phyloP scores from a whole-genome alignment of 371 early-diverging fungal species.

The Massospora cicadina region DNA sequence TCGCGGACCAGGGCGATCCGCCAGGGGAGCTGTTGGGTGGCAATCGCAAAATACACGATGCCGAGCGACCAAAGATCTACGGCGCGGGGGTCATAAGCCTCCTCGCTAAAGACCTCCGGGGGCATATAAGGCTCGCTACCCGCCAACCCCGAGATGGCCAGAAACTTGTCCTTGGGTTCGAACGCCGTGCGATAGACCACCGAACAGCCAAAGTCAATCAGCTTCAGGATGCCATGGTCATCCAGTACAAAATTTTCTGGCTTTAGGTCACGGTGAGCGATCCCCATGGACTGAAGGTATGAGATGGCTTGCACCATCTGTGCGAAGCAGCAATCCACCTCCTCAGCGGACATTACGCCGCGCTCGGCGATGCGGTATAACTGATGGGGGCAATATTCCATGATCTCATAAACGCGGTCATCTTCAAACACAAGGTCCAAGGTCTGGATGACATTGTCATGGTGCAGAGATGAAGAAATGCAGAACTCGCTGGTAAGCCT shows the following conservation, averaged over 20 bases:
- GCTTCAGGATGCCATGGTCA: conserved; percentile 59
- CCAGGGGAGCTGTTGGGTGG: background rate
- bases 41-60: conserved; percentile 30
- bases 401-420: conserved; percentile 37
- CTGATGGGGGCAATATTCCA: conserved; percentile 51
- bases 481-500: conserved; percentile 54
- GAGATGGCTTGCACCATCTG: conserved; percentile 35
- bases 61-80: conserved; percentile 73
- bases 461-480: conserved; percentile 43
- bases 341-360: conserved; percentile 22
- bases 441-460: conserved; percentile 48
- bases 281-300: conserved; percentile 31
- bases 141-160: conserved; percentile 44
- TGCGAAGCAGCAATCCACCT: conserved; percentile 25
- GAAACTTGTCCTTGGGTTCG: conserved; percentile 43
- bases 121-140: conserved; percentile 84
- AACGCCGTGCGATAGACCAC: conserved; percentile 50
- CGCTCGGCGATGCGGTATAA: conserved; percentile 29
- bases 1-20: background rate
- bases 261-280: conserved; percentile 54
- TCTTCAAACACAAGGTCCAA: conserved; percentile 46
- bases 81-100: conserved; percentile 59
- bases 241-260: conserved; percentile 70
- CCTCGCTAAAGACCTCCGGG: conserved; percentile 50
- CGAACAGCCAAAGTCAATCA: conserved; percentile 71